phyloP scores from a whole-genome alignment of 73 alveolate genomes.

The Paramecium pentaurelia region DNA sequence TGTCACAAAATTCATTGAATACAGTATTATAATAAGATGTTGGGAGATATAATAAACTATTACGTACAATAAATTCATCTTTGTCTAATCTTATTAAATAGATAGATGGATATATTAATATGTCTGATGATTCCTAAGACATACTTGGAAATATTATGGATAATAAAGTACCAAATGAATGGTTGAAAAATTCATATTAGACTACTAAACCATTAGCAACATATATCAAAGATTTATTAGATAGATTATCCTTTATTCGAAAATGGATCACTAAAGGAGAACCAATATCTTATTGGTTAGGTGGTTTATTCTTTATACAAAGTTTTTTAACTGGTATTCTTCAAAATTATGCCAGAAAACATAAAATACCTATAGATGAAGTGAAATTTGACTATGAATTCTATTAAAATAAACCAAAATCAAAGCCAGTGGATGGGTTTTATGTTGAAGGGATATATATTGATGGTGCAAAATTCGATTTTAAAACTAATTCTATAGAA shows the following conservation, averaged over 20 bases:
- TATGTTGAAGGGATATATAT: slow-evolving; percentile 11
- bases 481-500: not conserved
- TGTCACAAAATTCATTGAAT: slow-evolving; percentile 85
- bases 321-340: slow-evolving; percentile 77
- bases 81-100: slow-evolving; percentile 81
- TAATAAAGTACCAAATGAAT: slow-evolving; percentile 83
- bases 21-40: slow-evolving; percentile 92
- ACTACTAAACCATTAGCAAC: slow-evolving; percentile 84
- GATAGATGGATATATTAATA: slow-evolving; percentile 85
- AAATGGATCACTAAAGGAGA: slow-evolving; percentile 94
- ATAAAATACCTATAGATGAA: slow-evolving; percentile 95
- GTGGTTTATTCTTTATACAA: slow-evolving; percentile 91
- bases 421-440: not conserved
- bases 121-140: slow-evolving; percentile 87
- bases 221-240: slow-evolving; percentile 84
- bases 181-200: slow-evolving; percentile 84
- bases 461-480: slow-evolving; percentile 34
- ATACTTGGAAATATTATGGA: slow-evolving; percentile 77
- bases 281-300: slow-evolving; percentile 95
- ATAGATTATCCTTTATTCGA: slow-evolving; percentile 88
- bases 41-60: slow-evolving; percentile 80
- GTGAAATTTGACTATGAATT: slow-evolving; percentile 77
- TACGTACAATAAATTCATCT: slow-evolving; percentile 77
- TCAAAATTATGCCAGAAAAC: slow-evolving; percentile 91
- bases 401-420: not conserved